A percentile compares a stretch with the other conserved stretches of the same genome.
These are phyloP conservation scores for Lignosus rhinocerotis DNA, from an alignment of 1,284 basidiomycete species.

Conservation along the genomic window DNA sequence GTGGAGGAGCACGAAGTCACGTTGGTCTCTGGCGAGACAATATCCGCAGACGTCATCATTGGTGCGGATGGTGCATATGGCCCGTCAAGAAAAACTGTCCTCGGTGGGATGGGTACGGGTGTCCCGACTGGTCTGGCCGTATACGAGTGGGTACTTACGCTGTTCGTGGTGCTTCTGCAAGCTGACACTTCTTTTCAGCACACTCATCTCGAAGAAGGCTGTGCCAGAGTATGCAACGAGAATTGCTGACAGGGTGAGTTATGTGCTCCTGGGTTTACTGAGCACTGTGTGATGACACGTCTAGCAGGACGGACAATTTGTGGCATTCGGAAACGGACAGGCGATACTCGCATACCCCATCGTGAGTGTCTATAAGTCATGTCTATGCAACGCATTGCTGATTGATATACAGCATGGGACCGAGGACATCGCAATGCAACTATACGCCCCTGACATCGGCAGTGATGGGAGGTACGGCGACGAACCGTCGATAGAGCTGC, in stretches of 20 bases:
- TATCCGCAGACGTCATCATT: conserved; percentile 57
- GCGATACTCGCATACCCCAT: conserved; percentile 39
- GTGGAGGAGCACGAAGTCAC: conserved; percentile 33
- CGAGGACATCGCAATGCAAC: conserved; percentile 19
- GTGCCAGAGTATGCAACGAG: neutral
- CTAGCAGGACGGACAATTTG: conserved; percentile 36
- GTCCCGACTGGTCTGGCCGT: conserved; percentile 33
- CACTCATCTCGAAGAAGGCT: neutral
- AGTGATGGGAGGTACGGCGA: conserved; percentile 16
- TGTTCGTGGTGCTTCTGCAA: neutral
- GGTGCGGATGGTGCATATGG: conserved; percentile 60
- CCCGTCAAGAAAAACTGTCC: conserved; percentile 30
- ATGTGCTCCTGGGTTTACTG: neutral
- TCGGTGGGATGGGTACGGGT: conserved; percentile 33
- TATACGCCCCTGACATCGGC: conserved; percentile 18
- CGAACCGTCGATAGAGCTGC: conserved; percentile 8
- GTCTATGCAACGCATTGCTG: neutral
- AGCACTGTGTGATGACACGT: neutral
- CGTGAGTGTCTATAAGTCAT: conserved; percentile 27
- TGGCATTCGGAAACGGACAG: conserved; percentile 43
- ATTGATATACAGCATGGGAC: conserved; percentile 6
- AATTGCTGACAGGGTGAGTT: conserved; percentile 5
- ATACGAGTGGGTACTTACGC: conserved; percentile 42
- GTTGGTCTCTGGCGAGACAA: conserved; percentile 47
- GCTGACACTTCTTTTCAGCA: conserved; percentile 2